phyloP scores from a whole-genome alignment of 2,329 filamentous ascomycete genomes.

The Ceratocystis huliohia region DNA sequence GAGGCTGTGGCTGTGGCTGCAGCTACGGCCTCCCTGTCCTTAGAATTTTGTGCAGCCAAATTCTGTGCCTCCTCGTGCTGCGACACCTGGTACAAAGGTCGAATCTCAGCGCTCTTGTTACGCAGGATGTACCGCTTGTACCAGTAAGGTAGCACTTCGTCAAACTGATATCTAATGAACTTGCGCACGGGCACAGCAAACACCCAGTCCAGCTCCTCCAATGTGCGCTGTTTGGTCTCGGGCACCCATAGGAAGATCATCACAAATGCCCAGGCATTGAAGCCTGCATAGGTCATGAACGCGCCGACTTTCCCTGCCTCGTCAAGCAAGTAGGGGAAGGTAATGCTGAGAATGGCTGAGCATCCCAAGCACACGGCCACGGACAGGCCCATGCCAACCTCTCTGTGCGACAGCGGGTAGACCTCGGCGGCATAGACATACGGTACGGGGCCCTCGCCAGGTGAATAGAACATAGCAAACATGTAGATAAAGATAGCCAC shows the following conservation, averaged over 20 bases:
- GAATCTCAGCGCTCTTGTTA: constrained; percentile 18
- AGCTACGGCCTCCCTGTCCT: neutral
- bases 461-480: constrained; percentile 53
- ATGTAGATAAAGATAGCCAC: constrained; percentile 52
- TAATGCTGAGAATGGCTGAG: constrained; percentile 38
- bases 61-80: constrained; percentile 10
- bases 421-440: constrained; percentile 50
- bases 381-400: constrained; percentile 51
- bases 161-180: constrained; percentile 33
- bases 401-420: constrained; percentile 50
- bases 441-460: constrained; percentile 50
- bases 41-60: neutral
- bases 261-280: constrained; percentile 42
- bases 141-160: constrained; percentile 30
- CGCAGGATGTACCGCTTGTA: constrained; percentile 26
- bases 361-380: constrained; percentile 49
- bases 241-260: constrained; percentile 46
- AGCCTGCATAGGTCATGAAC: constrained; percentile 40
- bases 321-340: constrained; percentile 38
- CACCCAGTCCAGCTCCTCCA: constrained; percentile 40
- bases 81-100: constrained; percentile 19
- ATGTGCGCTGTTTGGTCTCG: constrained; percentile 45
- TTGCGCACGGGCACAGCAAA: constrained; percentile 33
- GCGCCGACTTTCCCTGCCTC: constrained; percentile 26
- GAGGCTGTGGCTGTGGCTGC: neutral